Evolutionary conservation across 2,329 filamentous ascomycete species (phyloP).

Genomic region (Parafenestella ontariensis): DNA sequence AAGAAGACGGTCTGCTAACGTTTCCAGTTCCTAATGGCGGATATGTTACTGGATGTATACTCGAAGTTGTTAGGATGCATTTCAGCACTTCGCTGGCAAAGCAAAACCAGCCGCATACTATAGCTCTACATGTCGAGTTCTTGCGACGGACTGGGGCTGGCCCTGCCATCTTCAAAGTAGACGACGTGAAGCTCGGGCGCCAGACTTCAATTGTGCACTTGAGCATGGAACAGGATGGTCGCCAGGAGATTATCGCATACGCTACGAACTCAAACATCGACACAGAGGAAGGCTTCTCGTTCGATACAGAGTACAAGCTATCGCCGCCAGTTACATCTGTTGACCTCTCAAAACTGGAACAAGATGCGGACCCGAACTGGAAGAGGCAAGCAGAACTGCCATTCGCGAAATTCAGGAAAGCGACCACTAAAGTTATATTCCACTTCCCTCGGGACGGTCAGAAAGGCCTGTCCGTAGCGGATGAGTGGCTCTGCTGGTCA

Average conservation of each 20-base stretch:
- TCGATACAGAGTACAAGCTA: slow-evolving; percentile 62
- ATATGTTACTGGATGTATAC: slow-evolving; percentile 69
- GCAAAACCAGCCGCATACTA: slow-evolving; percentile 67
- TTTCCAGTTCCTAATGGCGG: slow-evolving; percentile 72
- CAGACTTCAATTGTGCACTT: slow-evolving; percentile 70
- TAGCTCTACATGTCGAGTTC: slow-evolving; percentile 71
- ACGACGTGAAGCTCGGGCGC: slow-evolving; percentile 69
- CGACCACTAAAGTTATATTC: slow-evolving; percentile 59
- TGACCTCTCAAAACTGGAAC: slow-evolving; percentile 51
- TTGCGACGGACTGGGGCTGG: slow-evolving; percentile 68
- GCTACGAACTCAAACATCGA: slow-evolving; percentile 69
- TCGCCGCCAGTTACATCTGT: slow-evolving; percentile 54
- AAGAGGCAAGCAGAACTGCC: slow-evolving; percentile 52
- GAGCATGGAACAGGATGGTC: slow-evolving; percentile 62
- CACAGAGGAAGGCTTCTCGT: slow-evolving; percentile 65
- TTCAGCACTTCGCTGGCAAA: slow-evolving; percentile 64
- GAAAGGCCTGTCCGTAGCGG: slow-evolving; percentile 52
- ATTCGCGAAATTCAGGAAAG: slow-evolving; percentile 57
- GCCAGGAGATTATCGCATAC: slow-evolving; percentile 69
- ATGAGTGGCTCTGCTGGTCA: slow-evolving; percentile 72
- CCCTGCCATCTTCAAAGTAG: slow-evolving; percentile 63
- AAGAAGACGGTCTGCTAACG: slow-evolving; percentile 4
- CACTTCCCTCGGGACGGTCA: slow-evolving; percentile 60
- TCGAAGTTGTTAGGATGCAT: slow-evolving; percentile 65
- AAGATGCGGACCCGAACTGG: slow-evolving; percentile 59